phyloP scores from a whole-genome alignment of 1,284 basidiomycete species.

The Ustilago shanxiensis region DNA sequence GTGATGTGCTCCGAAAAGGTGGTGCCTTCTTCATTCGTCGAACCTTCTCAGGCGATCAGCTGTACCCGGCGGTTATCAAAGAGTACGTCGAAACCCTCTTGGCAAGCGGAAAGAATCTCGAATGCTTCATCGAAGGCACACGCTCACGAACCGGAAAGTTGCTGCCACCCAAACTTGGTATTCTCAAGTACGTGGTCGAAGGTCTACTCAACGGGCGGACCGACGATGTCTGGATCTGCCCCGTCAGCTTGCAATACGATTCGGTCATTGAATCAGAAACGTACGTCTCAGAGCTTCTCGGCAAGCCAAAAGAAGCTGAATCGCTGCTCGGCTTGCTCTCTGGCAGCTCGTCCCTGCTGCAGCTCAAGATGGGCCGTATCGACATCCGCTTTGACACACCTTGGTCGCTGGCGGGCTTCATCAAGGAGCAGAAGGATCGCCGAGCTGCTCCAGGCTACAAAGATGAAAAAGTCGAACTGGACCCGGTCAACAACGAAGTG shows the following conservation, averaged over 20 bases:
- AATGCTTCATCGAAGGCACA: slow-evolving; percentile 70
- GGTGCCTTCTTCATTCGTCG: slow-evolving; percentile 71
- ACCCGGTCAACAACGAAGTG: slow-evolving; percentile 48
- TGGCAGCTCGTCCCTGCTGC: slow-evolving; percentile 66
- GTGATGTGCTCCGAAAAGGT: slow-evolving; percentile 67
- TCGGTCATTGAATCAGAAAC: slow-evolving; percentile 70
- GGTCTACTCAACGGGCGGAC: slow-evolving; percentile 65
- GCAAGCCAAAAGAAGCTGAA: slow-evolving; percentile 71
- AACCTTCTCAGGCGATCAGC: slow-evolving; percentile 68
- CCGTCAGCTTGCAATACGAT: slow-evolving; percentile 71
- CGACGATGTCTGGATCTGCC: slow-evolving; percentile 70
- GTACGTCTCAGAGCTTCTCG: slow-evolving; percentile 70
- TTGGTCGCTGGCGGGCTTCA: slow-evolving; percentile 69
- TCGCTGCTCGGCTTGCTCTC: slow-evolving; percentile 68
- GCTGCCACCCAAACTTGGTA: slow-evolving; percentile 70
- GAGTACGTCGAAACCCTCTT: slow-evolving; percentile 71
- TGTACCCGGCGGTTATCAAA: slow-evolving; percentile 70
- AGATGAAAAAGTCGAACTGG: slow-evolving; percentile 49
- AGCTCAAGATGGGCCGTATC: slow-evolving; percentile 70
- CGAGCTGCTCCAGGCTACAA: slow-evolving; percentile 42
- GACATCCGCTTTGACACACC: slow-evolving; percentile 71
- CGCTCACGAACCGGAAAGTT: slow-evolving; percentile 71
- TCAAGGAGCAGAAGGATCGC: slow-evolving; percentile 65
- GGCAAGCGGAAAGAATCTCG: slow-evolving; percentile 68
- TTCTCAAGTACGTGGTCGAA: slow-evolving; percentile 71